These are phyloP conservation scores for Helotiales sp. DNA, from an alignment of 2,329 filamentous ascomycete genomes.

Conservation along the genomic window DNA sequence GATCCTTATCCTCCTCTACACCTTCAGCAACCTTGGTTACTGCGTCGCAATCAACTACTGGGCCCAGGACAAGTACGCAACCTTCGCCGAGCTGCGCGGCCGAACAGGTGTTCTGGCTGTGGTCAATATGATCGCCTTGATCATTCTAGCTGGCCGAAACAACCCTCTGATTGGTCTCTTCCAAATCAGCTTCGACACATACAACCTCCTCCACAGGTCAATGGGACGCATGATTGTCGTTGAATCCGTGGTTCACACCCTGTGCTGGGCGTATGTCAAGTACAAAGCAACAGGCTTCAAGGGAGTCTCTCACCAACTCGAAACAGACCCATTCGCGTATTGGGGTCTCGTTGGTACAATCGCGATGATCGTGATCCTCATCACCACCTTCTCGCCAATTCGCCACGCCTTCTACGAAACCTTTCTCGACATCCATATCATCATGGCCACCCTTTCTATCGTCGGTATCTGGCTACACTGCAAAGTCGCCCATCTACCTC, in stretches of 20 bases:
- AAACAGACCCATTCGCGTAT: constrained; percentile 61
- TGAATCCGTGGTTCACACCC: constrained; percentile 69
- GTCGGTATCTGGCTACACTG: constrained; percentile 79
- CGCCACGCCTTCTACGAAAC: constrained; percentile 97
- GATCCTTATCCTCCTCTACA: constrained; percentile 56
- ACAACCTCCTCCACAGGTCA: constrained; percentile 88
- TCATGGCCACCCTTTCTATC: constrained; percentile 68
- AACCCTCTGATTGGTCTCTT: constrained; percentile 84
- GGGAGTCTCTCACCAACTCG: constrained; percentile 54
- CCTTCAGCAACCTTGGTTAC: constrained; percentile 62
- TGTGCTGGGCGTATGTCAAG: constrained; percentile 74
- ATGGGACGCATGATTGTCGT: constrained; percentile 72
- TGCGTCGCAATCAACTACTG: constrained; percentile 62
- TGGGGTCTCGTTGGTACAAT: constrained; percentile 62
- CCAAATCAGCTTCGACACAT: constrained; percentile 91
- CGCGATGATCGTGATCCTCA: constrained; percentile 63
- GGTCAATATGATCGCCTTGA: constrained; percentile 88
- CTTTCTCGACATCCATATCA: constrained; percentile 84
- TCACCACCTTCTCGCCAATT: constrained; percentile 75
- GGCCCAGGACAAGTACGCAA: constrained; percentile 57
- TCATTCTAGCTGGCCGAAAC: constrained; percentile 88
- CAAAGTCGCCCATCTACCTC: constrained; percentile 61
- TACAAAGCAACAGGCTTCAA: constrained; percentile 63
- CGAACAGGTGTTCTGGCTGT: constrained; percentile 81
- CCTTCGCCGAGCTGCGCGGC: constrained; percentile 81